Evolutionary conservation across 176 grass and related monocot species (phyloP).

Genomic region (Zoysia pacifica): DNA sequence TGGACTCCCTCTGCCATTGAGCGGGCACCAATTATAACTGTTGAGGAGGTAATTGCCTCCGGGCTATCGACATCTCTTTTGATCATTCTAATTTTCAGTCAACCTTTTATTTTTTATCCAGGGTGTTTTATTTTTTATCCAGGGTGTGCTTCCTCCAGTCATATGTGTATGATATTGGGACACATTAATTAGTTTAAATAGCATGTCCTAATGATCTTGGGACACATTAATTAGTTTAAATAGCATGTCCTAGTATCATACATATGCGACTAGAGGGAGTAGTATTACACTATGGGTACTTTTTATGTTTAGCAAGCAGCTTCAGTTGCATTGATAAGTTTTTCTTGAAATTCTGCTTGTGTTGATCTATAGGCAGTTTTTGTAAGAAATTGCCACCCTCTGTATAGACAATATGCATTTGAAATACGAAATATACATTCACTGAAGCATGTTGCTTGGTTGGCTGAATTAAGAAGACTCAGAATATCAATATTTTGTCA

Average conservation of each 20-base stretch:
- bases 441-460: conserved; percentile 8
- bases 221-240: background rate
- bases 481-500: background rate
- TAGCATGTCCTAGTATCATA: background rate
- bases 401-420: background rate
- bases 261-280: background rate
- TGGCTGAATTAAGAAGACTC: background rate
- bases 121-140: conserved; percentile 28
- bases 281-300: background rate
- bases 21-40: conserved; percentile 46
- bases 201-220: background rate
- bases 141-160: background rate
- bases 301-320: background rate
- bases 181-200: background rate
- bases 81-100: conserved; percentile 19
- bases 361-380: conserved; percentile 12
- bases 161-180: background rate
- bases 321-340: background rate
- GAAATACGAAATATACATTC: conserved; percentile 14
- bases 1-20: conserved; percentile 78
- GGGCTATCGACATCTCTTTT: background rate
- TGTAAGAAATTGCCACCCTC: background rate
- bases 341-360: background rate
- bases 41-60: conserved; percentile 63
- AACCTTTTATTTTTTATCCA: conserved; percentile 29